A percentile compares a stretch with the other conserved stretches of the same genome.
Evolutionary conservation across 352 stramenopile genomes (phyloP).

Genomic region (Globisporangium ultimum): DNA sequence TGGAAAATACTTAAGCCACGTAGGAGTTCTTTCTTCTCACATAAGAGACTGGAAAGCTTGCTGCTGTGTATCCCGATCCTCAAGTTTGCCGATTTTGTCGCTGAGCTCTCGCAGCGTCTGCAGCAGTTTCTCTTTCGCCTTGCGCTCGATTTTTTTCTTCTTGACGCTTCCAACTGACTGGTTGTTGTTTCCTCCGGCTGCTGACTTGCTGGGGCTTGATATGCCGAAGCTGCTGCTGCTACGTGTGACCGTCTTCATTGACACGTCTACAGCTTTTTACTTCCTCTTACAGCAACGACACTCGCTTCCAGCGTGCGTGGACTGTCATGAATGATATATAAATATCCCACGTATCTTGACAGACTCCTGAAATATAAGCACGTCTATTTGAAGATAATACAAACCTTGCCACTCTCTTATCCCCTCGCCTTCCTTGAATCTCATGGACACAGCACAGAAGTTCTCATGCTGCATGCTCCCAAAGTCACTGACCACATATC

Average conservation of each 20-base stretch:
- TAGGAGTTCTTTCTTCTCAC: conserved; percentile 13
- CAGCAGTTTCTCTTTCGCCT: conserved; percentile 33
- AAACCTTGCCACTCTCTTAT: no score
- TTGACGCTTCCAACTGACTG: conserved; percentile 19
- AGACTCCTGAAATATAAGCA: no score
- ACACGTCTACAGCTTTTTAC: not conserved
- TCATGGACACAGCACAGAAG: no score
- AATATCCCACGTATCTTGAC: no score
- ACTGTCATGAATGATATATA: not conserved
- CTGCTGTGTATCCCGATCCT: conserved; percentile 68
- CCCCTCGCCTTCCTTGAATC: no score
- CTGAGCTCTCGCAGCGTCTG: conserved; percentile 39
- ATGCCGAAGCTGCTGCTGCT: not conserved
- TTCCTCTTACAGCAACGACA: not conserved
- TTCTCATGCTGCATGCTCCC: no score
- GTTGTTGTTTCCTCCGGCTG: not conserved
- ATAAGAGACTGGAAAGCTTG: conserved; percentile 48
- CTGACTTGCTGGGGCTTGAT: not conserved
- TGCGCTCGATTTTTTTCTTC: conserved; percentile 40
- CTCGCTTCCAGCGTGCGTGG: not conserved
- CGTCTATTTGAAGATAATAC: no score
- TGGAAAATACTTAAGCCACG: not conserved
- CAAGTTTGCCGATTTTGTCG: conserved; percentile 45
- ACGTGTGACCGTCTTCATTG: not conserved
- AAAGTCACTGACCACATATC: not conserved